A percentile compares a stretch with the other conserved stretches of the same genome.
Conservation (phyloP, 805 yeast genomes). For the Myxozyma vanderwaltii region DNA sequence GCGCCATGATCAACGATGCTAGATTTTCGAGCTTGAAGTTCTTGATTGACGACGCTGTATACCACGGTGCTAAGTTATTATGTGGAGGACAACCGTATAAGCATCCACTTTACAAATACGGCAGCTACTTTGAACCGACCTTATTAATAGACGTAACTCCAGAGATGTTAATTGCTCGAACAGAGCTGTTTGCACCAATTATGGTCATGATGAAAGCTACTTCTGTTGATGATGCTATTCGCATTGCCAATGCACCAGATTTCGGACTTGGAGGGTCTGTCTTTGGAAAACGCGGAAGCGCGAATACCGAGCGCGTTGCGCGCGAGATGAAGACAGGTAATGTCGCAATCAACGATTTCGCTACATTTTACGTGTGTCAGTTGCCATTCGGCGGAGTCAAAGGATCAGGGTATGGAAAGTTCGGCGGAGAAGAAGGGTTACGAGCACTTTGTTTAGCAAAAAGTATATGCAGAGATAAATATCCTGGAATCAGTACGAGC, state of each 20-base stretch:
- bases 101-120: slow-evolving; percentile 94
- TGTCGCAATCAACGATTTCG: slow-evolving; percentile 96
- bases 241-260: slow-evolving; percentile 77
- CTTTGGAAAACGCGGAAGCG: slow-evolving; percentile 61
- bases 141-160: slow-evolving; percentile 77
- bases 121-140: slow-evolving; percentile 92
- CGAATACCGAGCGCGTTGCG: slow-evolving; percentile 63
- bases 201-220: slow-evolving; percentile 75
- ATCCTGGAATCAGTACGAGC: slow-evolving; percentile 70
- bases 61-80: slow-evolving; percentile 75
- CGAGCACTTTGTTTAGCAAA: slow-evolving; percentile 86
- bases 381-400: slow-evolving; percentile 95
- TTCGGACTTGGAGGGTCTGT: slow-evolving; percentile 93
- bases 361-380: slow-evolving; percentile 90
- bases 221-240: slow-evolving; percentile 65
- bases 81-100: slow-evolving; percentile 77
- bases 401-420: slow-evolving; percentile 95
- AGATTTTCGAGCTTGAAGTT: slow-evolving; percentile 69
- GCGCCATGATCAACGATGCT: slow-evolving; percentile 85
- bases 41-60: slow-evolving; percentile 71
- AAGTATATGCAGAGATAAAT: slow-evolving; percentile 81
- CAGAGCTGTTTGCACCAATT: slow-evolving; percentile 95
- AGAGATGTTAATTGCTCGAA: slow-evolving; percentile 75
- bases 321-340: slow-evolving; percentile 75
- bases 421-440: slow-evolving; percentile 97